phyloP scores from a whole-genome alignment of 1,139 yeast genomes.

The Hyphopichia pseudoburtonii region DNA sequence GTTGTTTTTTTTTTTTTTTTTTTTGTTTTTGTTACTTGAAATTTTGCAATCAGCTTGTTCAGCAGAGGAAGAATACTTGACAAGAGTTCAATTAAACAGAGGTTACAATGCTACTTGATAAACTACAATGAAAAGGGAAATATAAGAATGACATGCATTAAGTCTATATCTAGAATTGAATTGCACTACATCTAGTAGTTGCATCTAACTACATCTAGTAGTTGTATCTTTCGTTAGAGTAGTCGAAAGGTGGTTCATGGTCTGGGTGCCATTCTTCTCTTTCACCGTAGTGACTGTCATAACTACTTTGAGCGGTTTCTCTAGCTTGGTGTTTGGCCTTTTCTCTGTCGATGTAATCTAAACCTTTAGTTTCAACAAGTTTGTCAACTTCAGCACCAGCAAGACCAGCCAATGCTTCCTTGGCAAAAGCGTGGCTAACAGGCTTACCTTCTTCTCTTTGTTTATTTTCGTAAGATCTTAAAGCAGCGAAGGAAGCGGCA shows the following conservation, averaged over 20 bases:
- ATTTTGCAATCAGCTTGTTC: background rate
- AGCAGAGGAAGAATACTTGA: background rate
- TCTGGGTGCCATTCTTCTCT: constrained; percentile 31
- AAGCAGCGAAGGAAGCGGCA: constrained; percentile 35
- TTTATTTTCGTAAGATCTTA: constrained; percentile 31
- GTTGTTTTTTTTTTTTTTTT: background rate
- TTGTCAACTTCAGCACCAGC: constrained; percentile 37
- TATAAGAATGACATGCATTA: background rate
- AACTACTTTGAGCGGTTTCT: constrained; percentile 19
- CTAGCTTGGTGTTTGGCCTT: constrained; percentile 26
- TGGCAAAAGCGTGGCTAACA: constrained; percentile 30
- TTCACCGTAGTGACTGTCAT: constrained; percentile 30
- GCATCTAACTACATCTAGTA: background rate
- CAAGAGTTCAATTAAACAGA: no score
- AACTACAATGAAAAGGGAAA: background rate
- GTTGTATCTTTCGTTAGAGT: constrained; percentile 19
- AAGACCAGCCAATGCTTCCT: constrained; percentile 29
- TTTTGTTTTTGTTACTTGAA: background rate
- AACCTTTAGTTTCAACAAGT: constrained; percentile 34
- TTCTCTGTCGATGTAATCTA: constrained; percentile 31
- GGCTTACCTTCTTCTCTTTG: constrained; percentile 36
- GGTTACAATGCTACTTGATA: background rate
- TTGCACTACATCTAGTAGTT: no score
- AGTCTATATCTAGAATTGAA: background rate
- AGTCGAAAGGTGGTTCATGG: constrained; percentile 26